Evolutionary conservation across 2,329 filamentous ascomycete genomes (phyloP), one percentile per base, ranked within the genome.

Genomic region (Basipetospora chlamydospora): DNA sequence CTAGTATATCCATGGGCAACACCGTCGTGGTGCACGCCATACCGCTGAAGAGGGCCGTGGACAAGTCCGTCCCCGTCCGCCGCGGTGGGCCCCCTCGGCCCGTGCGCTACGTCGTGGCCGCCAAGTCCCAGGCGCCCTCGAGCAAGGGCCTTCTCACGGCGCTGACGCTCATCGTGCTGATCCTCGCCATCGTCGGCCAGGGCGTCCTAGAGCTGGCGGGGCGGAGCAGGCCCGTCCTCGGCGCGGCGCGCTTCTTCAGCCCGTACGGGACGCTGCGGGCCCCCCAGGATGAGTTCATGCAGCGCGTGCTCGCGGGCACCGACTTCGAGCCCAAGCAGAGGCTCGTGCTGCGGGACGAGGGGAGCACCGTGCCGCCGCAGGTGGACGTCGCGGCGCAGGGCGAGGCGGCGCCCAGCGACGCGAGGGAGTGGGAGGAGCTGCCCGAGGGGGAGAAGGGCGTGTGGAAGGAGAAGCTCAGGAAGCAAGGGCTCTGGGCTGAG

Each of bases 1-100:
- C 83, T 21, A 87, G 81, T 32, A 80, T 84, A 28, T 85, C 80
- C 33, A 76, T 92, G 46, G 79, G 76, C 41, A 87, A 86, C 52
- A 82, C 77, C 0, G 73, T 86, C 28, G 74, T 80, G 21, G 77
- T 93, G 18, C 83, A 93, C 55, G 80, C 74, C 26, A 76, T 94
- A 43, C 77, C 83, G 0, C 67, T 94, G 33, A 63, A 59, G 44
- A 62, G 59, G 41, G 47, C 58, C 28, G 41, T 59, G 34, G 56
- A 63, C 44, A 54, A 53, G 39, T 44, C 53, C 11, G 25, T 44
- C 12, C 47, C 55, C 6, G 42, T 54, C 28, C 52, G 49, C 39
- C 53, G 52, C 35, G 58, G 55, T 38, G 54, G 49, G 0, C 54
- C 58, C 11, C 59, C 70, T 0, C 61, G 60, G n/a, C 58, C 64